Conservation (phyloP, 371 early-diverging fungal species). For the Mucor plumbeus region DNA sequence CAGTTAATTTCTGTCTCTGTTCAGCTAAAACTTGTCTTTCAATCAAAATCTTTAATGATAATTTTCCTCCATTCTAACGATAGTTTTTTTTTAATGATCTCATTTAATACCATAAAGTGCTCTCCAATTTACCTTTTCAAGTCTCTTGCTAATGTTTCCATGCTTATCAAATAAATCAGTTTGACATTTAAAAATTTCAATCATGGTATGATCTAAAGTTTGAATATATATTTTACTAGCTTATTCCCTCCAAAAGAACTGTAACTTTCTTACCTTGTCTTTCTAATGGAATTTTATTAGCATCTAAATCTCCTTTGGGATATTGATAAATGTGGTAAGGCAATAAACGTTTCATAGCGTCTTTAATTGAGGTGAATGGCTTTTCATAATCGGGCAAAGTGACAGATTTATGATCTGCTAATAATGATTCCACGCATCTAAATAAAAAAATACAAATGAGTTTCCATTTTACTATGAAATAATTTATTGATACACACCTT, state of each 20-base stretch:
- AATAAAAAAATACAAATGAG: neutral
- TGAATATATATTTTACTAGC: slow-evolving; percentile 1
- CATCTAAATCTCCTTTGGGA: slow-evolving; percentile 64
- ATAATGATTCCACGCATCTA: slow-evolving; percentile 45
- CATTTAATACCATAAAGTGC: neutral
- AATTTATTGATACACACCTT: slow-evolving; percentile 28
- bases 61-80: slow-evolving; percentile 20
- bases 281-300: slow-evolving; percentile 56
- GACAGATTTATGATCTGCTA: slow-evolving; percentile 58
- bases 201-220: slow-evolving; percentile 39
- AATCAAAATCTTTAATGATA: slow-evolving; percentile 35
- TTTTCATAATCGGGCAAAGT: slow-evolving; percentile 57
- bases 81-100: neutral
- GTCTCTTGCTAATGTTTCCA: slow-evolving; percentile 23
- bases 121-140: slow-evolving; percentile 26
- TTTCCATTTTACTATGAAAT: neutral
- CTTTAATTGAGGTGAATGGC: slow-evolving; percentile 65
- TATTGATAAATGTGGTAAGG: slow-evolving; percentile 80
- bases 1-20: slow-evolving; percentile 36
- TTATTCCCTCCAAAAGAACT: too few relatives aligned
- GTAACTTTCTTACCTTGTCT: slow-evolving; percentile 34
- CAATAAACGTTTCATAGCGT: slow-evolving; percentile 68
- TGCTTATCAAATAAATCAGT: slow-evolving; percentile 43
- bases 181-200: slow-evolving; percentile 52
- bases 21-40: slow-evolving; percentile 43